Evolutionary conservation across 2,329 filamentous ascomycete species (phyloP).

Genomic region (Knufia fluminis): DNA sequence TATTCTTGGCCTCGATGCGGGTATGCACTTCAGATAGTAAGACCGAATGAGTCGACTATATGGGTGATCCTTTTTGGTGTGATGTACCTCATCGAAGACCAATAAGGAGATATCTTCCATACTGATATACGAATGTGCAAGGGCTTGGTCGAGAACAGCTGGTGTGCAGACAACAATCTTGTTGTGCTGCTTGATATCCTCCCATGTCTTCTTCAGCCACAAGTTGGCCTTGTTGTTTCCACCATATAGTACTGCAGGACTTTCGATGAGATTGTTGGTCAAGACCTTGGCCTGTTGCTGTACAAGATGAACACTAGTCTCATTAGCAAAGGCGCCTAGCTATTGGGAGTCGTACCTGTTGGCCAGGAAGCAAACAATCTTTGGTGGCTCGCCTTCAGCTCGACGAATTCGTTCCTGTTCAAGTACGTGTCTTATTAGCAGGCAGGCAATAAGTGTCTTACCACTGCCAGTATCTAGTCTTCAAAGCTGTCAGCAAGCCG

Average conservation of each 20-base stretch:
- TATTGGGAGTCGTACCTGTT: slow-evolving; percentile 12
- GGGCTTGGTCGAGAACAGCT: slow-evolving; percentile 69
- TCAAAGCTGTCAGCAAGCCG: neutral
- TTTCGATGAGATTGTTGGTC: slow-evolving; percentile 67
- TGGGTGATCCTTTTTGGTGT: slow-evolving; percentile 85
- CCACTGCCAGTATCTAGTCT: slow-evolving; percentile 57
- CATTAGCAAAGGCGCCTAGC: neutral
- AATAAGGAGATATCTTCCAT: slow-evolving; percentile 82
- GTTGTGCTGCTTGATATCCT: slow-evolving; percentile 49
- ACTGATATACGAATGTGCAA: slow-evolving; percentile 67
- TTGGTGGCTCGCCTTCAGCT: slow-evolving; percentile 47
- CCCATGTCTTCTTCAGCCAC: slow-evolving; percentile 53
- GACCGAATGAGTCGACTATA: slow-evolving; percentile 86
- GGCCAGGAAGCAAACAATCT: slow-evolving; percentile 74
- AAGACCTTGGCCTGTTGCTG: slow-evolving; percentile 83
- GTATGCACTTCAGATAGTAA: slow-evolving; percentile 54
- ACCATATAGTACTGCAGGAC: slow-evolving; percentile 66
- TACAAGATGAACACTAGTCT: slow-evolving; percentile 67
- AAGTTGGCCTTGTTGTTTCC: slow-evolving; percentile 50
- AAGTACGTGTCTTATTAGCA: slow-evolving; percentile 68
- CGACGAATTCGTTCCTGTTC: slow-evolving; percentile 68
- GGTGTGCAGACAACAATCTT: slow-evolving; percentile 90
- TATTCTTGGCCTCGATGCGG: slow-evolving; percentile 57
- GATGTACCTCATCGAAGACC: slow-evolving; percentile 93
- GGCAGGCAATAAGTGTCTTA: slow-evolving; percentile 89